phyloP scores from a whole-genome alignment of 2,329 filamentous ascomycete genomes.

The Sarocladium kiliense region DNA sequence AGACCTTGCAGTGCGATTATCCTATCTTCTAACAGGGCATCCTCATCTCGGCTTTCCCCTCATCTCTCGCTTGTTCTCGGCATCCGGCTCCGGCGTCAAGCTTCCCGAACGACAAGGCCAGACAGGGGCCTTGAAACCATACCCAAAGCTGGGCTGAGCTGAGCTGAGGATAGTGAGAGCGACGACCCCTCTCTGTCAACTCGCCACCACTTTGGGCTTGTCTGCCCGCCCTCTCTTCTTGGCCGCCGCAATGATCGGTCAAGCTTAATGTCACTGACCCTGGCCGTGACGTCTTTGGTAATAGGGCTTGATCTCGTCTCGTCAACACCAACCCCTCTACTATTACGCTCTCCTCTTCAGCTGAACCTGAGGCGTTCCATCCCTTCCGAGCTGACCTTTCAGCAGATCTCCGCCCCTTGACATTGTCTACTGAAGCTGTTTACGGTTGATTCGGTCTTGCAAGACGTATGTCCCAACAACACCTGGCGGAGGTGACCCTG shows the following conservation, averaged over 20 bases:
- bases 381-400: not conserved
- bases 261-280: not conserved
- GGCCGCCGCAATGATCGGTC: not conserved
- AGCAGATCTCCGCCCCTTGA: not conserved
- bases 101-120: not conserved
- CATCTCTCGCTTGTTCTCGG: not conserved
- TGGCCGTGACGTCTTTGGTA: not conserved
- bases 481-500: not conserved
- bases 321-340: not conserved
- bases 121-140: constrained; percentile 1
- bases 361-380: not conserved
- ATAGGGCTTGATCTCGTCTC: not conserved
- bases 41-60: not conserved
- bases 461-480: not conserved
- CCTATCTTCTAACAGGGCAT: no score
- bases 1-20: no score
- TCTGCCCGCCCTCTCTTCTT: not conserved
- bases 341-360: not conserved
- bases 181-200: constrained; percentile 1
- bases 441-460: not conserved
- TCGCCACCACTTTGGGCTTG: not conserved
- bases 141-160: constrained; percentile 1
- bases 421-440: not conserved
- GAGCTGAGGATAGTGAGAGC: not conserved
- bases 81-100: not conserved